Evolutionary conservation across 2,329 filamentous ascomycete species (phyloP).

Genomic region (Epichloe hybrida): DNA sequence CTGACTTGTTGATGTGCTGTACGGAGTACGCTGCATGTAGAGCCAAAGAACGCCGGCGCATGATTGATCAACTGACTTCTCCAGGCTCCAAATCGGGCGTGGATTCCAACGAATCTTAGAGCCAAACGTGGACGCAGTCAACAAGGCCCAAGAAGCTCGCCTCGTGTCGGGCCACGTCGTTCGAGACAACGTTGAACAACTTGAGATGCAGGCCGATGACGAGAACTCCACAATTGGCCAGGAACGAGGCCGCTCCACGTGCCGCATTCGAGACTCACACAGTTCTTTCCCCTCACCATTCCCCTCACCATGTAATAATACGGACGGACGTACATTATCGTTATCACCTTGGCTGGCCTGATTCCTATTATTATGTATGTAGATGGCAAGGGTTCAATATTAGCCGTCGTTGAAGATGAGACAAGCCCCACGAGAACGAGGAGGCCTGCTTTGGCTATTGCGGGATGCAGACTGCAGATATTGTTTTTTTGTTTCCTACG

Average conservation of each 20-base stretch:
- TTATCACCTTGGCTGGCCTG: background rate
- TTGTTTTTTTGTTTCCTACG: too few relatives aligned
- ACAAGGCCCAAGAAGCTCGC: background rate
- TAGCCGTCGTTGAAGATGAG: too few relatives aligned
- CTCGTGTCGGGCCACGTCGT: slow-evolving; percentile 1
- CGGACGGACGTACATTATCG: too few relatives aligned
- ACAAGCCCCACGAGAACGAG: too few relatives aligned
- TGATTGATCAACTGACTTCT: background rate
- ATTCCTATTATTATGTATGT: too few relatives aligned
- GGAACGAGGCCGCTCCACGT: background rate
- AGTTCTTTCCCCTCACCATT: background rate
- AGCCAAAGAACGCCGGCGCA: too few relatives aligned
- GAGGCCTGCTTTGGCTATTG: too few relatives aligned
- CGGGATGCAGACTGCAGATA: too few relatives aligned
- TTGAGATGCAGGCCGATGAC: background rate
- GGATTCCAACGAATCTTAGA: background rate
- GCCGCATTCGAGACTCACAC: background rate
- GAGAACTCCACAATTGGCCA: background rate
- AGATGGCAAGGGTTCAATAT: too few relatives aligned
- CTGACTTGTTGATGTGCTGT: too few relatives aligned
- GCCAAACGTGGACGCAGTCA: background rate
- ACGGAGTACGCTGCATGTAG: too few relatives aligned
- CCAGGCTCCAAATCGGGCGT: background rate
- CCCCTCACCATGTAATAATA: too few relatives aligned
- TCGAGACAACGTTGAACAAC: background rate